phyloP scores from a whole-genome alignment of 805 yeast species.

The Teunomyces barrocoloradensis region DNA sequence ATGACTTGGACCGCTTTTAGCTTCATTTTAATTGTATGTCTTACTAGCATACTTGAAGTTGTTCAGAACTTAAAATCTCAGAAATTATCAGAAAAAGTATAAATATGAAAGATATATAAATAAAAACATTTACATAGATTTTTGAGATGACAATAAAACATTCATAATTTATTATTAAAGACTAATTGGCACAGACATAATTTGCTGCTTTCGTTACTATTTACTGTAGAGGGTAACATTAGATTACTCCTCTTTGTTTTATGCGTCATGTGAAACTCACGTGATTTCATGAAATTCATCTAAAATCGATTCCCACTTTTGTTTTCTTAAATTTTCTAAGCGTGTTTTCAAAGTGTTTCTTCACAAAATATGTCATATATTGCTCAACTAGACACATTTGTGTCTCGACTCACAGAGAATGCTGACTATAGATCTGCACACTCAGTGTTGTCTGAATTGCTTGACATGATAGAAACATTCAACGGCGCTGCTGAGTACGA shows the following conservation, averaged over 20 bases:
- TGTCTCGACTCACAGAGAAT: conserved; percentile 55
- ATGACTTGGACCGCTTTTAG: conserved; percentile 63
- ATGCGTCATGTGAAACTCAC: conserved; percentile 18
- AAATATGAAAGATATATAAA: neutral
- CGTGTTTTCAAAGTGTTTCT: conserved; percentile 3
- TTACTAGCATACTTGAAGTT: neutral
- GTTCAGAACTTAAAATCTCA: neutral
- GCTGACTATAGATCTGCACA: conserved; percentile 61
- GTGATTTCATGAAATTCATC: conserved; percentile 15
- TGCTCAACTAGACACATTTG: conserved; percentile 66
- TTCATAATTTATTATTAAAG: too few relatives aligned
- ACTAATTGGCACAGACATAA: too few relatives aligned
- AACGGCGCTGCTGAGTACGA: conserved; percentile 81
- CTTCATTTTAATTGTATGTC: conserved; percentile 38
- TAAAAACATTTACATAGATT: too few relatives aligned
- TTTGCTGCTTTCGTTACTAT: too few relatives aligned
- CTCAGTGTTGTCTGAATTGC: conserved; percentile 71
- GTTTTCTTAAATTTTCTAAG: conserved; percentile 5
- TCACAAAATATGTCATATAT: conserved; percentile 38
- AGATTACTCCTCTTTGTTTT: too few relatives aligned
- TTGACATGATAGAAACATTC: conserved; percentile 84
- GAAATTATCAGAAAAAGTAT: neutral
- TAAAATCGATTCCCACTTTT: conserved; percentile 20
- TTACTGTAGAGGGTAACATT: too few relatives aligned
- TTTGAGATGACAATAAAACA: too few relatives aligned